Evolutionary conservation across 176 grass and related monocot species (phyloP), one percentile per base, ranked within the genome.

Genomic region (sorghum (Sorghum bicolor)): DNA sequence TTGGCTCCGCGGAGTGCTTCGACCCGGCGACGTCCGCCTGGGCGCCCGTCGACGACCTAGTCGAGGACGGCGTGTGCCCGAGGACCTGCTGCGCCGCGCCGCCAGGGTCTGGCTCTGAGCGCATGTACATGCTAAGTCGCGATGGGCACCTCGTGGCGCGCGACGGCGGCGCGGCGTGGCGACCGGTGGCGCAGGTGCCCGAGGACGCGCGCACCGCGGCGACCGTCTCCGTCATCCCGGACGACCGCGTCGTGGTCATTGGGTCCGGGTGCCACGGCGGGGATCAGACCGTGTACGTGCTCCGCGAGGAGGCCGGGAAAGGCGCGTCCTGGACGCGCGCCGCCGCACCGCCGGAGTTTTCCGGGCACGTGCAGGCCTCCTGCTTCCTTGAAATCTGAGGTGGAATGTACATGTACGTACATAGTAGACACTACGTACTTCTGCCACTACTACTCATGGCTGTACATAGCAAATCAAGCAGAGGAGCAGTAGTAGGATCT

Each of bases 371-470:
- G n/a, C 89, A 94, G 48, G 87, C 87, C 0, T 80, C 86, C 3
- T 94, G 87, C 90, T 83, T 77, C 83, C 68, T 95, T 2, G 83
- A 90, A 58, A 80, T 98, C 31, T 98, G 70, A 92, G n/a, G n/a
- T n/a, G n/a, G n/a, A 36, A 28, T 70, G 25, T 48, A 36, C 29
- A 33, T 75, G 22, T 24, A 58, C 11, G 57, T 25, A 26, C n/a
- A 2, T 28, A 7, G 9, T 0, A 4, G 3, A 30, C 10, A 14
- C 78, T 25, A 39, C 20, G 30, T 28, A 52, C 50, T 16, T 52
- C 22, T 41, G 62, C 28, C 28, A 71, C 37, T 25, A 10, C 31
- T 20, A 4, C 14, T 76, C 22, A 55, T 28, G 29, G 19, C 52
- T 28, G 24, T 58, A 36, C 31, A n/a, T n/a, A 39, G n/a, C 39